phyloP scores from a whole-genome alignment of 208 protist species.

The Crithidia acanthocephali region DNA sequence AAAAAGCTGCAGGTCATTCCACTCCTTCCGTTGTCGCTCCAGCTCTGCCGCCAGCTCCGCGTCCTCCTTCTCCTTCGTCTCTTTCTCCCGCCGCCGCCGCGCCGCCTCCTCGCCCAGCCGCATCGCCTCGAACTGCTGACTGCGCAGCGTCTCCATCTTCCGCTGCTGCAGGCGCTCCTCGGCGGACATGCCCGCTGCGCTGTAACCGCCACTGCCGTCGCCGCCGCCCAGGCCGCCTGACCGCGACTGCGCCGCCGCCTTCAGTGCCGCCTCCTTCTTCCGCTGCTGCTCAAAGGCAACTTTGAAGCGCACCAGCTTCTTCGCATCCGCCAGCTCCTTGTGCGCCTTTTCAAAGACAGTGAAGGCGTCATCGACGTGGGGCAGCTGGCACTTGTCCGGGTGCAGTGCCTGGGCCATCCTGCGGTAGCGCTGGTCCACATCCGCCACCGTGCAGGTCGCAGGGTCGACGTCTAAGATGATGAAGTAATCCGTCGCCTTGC shows the following conservation, averaged over 20 bases:
- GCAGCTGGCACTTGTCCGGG: constrained; percentile 90
- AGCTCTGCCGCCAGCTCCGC: constrained; percentile 66
- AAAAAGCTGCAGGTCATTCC: constrained; percentile 76
- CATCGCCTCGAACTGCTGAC: constrained; percentile 77
- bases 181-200: constrained; percentile 27
- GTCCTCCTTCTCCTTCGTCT: constrained; percentile 56
- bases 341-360: constrained; percentile 80
- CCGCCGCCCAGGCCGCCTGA: background rate
- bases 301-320: constrained; percentile 69
- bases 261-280: constrained; percentile 50
- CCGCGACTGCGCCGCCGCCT: constrained; percentile 29
- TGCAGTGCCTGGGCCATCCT: constrained; percentile 87
- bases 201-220: constrained; percentile 1
- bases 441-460: constrained; percentile 57
- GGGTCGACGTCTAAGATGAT: constrained; percentile 79
- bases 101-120: constrained; percentile 79
- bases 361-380: constrained; percentile 78
- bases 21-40: constrained; percentile 83
- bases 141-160: constrained; percentile 53
- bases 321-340: constrained; percentile 74
- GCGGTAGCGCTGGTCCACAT: constrained; percentile 75
- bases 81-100: constrained; percentile 58
- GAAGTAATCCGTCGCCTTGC: constrained; percentile 77
- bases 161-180: constrained; percentile 63
- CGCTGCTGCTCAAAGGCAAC: constrained; percentile 63